Percentiles rank a stretch among this genome's conserved stretches.
Evolutionary conservation across 176 grass and related monocot species (phyloP).

Genomic region (Melocanna baccifera): DNA sequence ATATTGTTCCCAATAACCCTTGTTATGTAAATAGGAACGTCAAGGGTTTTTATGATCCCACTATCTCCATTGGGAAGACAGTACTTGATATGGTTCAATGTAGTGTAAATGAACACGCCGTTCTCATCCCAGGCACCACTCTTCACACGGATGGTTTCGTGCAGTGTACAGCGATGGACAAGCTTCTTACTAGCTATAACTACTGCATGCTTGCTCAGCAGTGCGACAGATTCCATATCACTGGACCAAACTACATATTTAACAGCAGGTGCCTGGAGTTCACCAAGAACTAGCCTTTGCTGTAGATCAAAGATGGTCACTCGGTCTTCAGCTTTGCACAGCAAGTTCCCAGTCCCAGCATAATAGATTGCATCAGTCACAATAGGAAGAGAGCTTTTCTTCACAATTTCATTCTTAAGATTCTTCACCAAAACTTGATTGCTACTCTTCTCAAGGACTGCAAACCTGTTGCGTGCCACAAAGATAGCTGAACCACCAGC

Average conservation of each 20-base stretch:
- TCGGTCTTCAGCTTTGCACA: conserved; percentile 90
- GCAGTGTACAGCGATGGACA: conserved; percentile 81
- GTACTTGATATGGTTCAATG: conserved; percentile 98
- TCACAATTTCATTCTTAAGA: conserved; percentile 97
- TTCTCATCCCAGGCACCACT: conserved; percentile 99
- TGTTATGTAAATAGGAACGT: conserved; percentile 93
- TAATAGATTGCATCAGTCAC: conserved; percentile 91
- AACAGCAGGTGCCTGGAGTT: conserved; percentile 79
- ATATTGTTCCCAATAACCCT: conserved; percentile 76
- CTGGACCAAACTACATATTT: conserved; percentile 90
- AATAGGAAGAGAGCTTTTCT: conserved; percentile 90
- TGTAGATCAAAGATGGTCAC: conserved; percentile 96
- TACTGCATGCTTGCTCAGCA: conserved; percentile 92
- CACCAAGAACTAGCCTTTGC: conserved; percentile 84
- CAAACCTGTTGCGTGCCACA: conserved; percentile 92
- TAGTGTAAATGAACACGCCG: conserved; percentile 82
- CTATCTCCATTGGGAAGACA: conserved; percentile 96
- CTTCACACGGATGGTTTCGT: conserved; percentile 98
- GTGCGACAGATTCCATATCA: conserved; percentile 95
- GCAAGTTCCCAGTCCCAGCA: conserved; percentile 84
- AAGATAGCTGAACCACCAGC: conserved; percentile 85
- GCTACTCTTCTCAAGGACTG: conserved; percentile 87
- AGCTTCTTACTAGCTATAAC: conserved; percentile 90
- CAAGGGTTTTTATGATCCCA: conserved; percentile 92
- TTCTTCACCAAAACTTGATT: conserved; percentile 96